phyloP scores from a whole-genome alignment of 768 basidiomycete genomes.

The Trametes punicea region DNA sequence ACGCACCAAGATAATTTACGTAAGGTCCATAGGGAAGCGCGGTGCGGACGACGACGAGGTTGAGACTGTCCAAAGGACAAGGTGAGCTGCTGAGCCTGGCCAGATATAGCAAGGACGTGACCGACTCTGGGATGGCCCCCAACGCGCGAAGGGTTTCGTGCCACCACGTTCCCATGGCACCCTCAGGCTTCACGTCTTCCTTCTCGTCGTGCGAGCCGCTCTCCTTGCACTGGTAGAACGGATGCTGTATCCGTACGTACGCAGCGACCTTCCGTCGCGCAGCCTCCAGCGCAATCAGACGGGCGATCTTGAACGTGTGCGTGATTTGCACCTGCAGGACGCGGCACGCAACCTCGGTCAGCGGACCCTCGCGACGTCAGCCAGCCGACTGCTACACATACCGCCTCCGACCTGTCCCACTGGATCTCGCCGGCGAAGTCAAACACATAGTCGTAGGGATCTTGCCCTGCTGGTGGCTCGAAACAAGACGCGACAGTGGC shows the following conservation, averaged over 20 bases:
- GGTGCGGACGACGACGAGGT: conserved; percentile 73
- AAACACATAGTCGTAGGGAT: conserved; percentile 78
- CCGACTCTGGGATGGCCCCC: conserved; percentile 68
- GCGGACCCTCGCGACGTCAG: neutral
- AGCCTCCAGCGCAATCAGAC: conserved; percentile 70
- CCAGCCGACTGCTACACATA: conserved; percentile 31
- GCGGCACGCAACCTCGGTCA: neutral
- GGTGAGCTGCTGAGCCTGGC: neutral
- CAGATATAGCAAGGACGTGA: neutral
- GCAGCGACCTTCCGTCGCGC: conserved; percentile 76
- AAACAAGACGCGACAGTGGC: conserved; percentile 68
- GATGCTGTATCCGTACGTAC: conserved; percentile 73
- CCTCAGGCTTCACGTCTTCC: conserved; percentile 68
- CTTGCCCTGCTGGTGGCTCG: conserved; percentile 64
- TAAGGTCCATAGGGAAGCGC: conserved; percentile 83
- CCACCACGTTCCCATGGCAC: conserved; percentile 80
- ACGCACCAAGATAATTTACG: conserved; percentile 44
- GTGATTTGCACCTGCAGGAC: conserved; percentile 71
- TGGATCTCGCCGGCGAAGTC: conserved; percentile 82
- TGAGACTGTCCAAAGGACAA: conserved; percentile 47
- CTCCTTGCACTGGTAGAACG: conserved; percentile 72
- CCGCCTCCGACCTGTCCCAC: conserved; percentile 72
- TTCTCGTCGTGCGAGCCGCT: conserved; percentile 68
- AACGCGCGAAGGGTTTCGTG: conserved; percentile 78
- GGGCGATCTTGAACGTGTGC: conserved; percentile 66